Conservation (phyloP, 495 filamentous ascomycete genomes). For the Trichoderma asperelloides region DNA sequence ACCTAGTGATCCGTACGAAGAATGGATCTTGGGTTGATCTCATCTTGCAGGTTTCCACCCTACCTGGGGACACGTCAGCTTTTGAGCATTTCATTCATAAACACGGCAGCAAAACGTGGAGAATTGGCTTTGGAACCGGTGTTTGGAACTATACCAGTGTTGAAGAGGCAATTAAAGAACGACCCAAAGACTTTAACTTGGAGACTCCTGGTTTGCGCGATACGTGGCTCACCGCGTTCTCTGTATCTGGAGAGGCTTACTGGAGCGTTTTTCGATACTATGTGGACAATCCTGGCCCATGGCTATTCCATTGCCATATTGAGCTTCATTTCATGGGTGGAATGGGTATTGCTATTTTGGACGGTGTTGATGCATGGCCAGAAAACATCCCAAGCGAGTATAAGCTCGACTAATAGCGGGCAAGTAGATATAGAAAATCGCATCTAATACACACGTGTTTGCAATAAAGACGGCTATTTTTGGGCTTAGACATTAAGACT, state of each 20-base stretch:
- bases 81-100: neutral
- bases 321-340: neutral
- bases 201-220: neutral
- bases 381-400: neutral
- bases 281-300: neutral
- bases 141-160: neutral
- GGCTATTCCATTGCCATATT: neutral
- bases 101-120: neutral
- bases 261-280: neutral
- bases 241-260: neutral
- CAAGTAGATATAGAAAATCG: neutral
- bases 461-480: too few species aligned
- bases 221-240: neutral
- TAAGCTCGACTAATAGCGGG: neutral
- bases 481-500: too few species aligned
- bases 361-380: neutral
- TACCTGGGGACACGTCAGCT: neutral
- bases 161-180: neutral
- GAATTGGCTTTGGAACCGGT: neutral
- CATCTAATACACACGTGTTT: neutral
- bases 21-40: neutral
- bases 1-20: neutral
- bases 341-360: neutral
- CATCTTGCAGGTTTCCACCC: neutral
- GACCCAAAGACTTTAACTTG: neutral